Conservation (phyloP, 306 rosid genomes). For the Trifolium repens region DNA sequence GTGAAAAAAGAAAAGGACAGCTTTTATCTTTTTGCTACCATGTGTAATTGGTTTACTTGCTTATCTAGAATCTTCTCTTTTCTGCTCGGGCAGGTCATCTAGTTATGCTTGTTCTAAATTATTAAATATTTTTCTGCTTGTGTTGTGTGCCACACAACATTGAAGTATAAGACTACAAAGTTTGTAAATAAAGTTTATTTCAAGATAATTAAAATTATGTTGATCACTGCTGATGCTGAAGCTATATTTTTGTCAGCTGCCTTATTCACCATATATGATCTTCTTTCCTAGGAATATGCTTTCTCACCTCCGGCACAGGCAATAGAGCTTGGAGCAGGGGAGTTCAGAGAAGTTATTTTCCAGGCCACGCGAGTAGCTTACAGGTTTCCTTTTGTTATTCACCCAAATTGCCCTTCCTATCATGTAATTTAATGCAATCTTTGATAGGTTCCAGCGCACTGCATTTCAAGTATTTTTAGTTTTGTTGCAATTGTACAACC, state of each 20-base stretch:
- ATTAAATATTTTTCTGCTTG: slow-evolving; percentile 35
- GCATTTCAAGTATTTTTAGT: slow-evolving; percentile 27
- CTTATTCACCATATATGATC: slow-evolving; percentile 33
- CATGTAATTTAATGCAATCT: slow-evolving; percentile 26
- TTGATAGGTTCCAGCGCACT: slow-evolving; percentile 6
- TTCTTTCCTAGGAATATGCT: slow-evolving; percentile 74
- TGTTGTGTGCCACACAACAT: neutral
- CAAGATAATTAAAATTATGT: slow-evolving; percentile 31
- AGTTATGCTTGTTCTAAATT: slow-evolving; percentile 18
- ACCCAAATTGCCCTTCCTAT: slow-evolving; percentile 12
- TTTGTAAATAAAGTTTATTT: slow-evolving; percentile 25
- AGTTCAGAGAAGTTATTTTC: slow-evolving; percentile 76
- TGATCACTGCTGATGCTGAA: slow-evolving; percentile 40
- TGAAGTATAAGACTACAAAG: slow-evolving; percentile 24
- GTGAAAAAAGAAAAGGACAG: slow-evolving; percentile 23
- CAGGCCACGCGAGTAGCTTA: slow-evolving; percentile 96
- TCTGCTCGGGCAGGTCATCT: slow-evolving; percentile 22
- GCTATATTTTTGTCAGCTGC: slow-evolving; percentile 30
- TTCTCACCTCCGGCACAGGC: slow-evolving; percentile 92
- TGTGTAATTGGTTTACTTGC: slow-evolving; percentile 35
- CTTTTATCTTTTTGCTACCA: slow-evolving; percentile 14
- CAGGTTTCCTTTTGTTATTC: slow-evolving; percentile 65
- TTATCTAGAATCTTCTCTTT: slow-evolving; percentile 34
- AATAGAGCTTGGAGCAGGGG: slow-evolving; percentile 93
- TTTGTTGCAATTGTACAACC: neutral